A percentile compares a stretch with the other conserved stretches of the same genome.
phyloP scores from a whole-genome alignment of 257 asterid genomes.

The Salvia splendens region DNA sequence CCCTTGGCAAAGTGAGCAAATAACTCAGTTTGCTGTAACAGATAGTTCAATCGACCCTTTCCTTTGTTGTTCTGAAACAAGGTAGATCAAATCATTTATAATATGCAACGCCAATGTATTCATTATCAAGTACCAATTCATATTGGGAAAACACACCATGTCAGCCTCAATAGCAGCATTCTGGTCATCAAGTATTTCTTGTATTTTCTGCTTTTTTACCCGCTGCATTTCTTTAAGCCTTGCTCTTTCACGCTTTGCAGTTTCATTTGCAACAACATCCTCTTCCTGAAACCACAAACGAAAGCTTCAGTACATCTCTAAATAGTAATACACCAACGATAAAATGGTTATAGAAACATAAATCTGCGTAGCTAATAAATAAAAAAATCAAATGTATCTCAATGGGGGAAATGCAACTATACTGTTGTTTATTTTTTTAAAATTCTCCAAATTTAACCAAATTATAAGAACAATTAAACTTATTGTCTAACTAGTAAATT shows the following conservation, averaged over 20 bases:
- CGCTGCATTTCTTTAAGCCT: slow-evolving; percentile 81
- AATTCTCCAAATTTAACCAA: background rate
- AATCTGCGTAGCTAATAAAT: background rate
- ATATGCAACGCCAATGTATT: background rate
- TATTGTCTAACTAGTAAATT: background rate
- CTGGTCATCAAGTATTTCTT: slow-evolving; percentile 83
- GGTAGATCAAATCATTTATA: slow-evolving; percentile 22
- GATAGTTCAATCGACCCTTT: slow-evolving; percentile 89
- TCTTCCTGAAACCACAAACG: slow-evolving; percentile 51
- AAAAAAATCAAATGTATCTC: slow-evolving; percentile 1
- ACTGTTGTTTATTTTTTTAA: background rate
- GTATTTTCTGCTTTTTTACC: slow-evolving; percentile 82
- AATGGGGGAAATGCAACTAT: background rate
- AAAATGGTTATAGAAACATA: background rate
- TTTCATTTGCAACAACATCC: slow-evolving; percentile 47
- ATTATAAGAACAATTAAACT: background rate
- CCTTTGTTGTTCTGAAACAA: slow-evolving; percentile 79
- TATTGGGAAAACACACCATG: slow-evolving; percentile 57
- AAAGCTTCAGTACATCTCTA: slow-evolving; percentile 14
- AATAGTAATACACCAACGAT: background rate
- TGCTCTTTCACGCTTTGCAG: slow-evolving; percentile 71
- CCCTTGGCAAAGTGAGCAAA: slow-evolving; percentile 99
- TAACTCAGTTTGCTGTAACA: slow-evolving; percentile 94
- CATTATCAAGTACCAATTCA: background rate
- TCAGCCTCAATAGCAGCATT: slow-evolving; percentile 95